Conservation (phyloP, 164 flowering plant species). For the Dillenia suffruticosa region DNA sequence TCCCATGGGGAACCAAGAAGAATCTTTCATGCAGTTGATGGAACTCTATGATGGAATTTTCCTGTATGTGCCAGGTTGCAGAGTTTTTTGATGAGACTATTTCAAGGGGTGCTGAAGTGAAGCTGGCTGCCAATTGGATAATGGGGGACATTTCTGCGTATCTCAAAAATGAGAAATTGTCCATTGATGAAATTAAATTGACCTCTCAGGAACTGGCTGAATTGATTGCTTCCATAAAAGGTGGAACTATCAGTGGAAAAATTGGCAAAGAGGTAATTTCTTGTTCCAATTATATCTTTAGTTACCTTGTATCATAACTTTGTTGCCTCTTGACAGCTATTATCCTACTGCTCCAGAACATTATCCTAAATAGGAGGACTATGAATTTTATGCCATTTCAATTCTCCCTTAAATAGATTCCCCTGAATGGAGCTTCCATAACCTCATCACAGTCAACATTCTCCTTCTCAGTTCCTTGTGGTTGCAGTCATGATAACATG, state of each 20-base stretch:
- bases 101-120: slow-evolving; percentile 76
- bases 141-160: slow-evolving; percentile 97
- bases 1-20: no score
- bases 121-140: slow-evolving; percentile 92
- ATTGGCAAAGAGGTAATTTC: slow-evolving; percentile 79
- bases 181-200: slow-evolving; percentile 76
- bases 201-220: slow-evolving; percentile 69
- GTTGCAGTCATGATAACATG: not conserved
- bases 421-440: no score
- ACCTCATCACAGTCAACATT: no score
- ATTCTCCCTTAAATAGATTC: no score
- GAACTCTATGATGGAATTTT: no score
- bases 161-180: slow-evolving; percentile 69
- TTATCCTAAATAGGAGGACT: no score
- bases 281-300: not conserved
- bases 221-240: slow-evolving; percentile 75
- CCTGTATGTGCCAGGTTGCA: slow-evolving; percentile 56
- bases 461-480: no score
- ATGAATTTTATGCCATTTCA: no score
- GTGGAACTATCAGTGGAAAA: slow-evolving; percentile 88
- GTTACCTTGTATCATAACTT: not conserved
- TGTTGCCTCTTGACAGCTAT: not conserved
- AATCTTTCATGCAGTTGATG: no score
- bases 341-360: no score
- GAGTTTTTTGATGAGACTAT: slow-evolving; percentile 73